These are phyloP conservation scores for Arxiozyma slooffiae DNA, from an alignment of 1,139 yeast genomes.

Conservation along the genomic window DNA sequence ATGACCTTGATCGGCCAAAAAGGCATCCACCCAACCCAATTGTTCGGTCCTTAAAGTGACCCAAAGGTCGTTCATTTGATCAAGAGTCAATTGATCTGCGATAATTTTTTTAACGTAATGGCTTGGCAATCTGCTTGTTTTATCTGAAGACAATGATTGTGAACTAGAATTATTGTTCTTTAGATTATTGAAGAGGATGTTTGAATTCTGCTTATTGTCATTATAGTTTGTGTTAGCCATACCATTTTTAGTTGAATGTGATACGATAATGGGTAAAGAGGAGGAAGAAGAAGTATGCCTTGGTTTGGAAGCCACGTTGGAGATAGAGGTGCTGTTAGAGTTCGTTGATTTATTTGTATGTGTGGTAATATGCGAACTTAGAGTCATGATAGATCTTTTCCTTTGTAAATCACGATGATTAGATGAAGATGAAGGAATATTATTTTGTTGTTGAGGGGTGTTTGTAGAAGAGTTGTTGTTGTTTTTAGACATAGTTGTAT, in stretches of 20 bases:
- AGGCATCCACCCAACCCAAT: conserved; percentile 77
- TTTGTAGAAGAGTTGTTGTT: neutral
- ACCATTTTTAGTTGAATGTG: neutral
- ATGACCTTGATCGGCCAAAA: conserved; percentile 80
- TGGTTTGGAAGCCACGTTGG: neutral
- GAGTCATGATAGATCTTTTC: neutral
- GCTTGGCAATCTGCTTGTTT: conserved; percentile 45
- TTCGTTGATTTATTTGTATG: neutral
- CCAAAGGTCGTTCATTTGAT: conserved; percentile 75
- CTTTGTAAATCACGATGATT: conserved; percentile 1
- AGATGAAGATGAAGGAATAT: neutral
- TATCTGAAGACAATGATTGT: conserved; percentile 13
- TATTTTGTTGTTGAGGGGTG: neutral
- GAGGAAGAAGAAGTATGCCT: neutral
- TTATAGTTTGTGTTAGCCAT: neutral
- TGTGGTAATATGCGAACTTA: neutral
- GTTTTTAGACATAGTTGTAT: neutral
- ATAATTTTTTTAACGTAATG: conserved; percentile 68
- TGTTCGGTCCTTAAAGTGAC: conserved; percentile 90
- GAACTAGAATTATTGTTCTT: neutral
- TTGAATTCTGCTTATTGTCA: neutral
- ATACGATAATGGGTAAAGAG: neutral
- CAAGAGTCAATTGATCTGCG: conserved; percentile 56
- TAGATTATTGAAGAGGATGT: neutral
- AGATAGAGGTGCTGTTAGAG: neutral